Percentiles rank a stretch among this genome's conserved stretches.
Evolutionary conservation across 2,329 filamentous ascomycete genomes (phyloP).

Genomic region (Diaporthe australafricana): DNA sequence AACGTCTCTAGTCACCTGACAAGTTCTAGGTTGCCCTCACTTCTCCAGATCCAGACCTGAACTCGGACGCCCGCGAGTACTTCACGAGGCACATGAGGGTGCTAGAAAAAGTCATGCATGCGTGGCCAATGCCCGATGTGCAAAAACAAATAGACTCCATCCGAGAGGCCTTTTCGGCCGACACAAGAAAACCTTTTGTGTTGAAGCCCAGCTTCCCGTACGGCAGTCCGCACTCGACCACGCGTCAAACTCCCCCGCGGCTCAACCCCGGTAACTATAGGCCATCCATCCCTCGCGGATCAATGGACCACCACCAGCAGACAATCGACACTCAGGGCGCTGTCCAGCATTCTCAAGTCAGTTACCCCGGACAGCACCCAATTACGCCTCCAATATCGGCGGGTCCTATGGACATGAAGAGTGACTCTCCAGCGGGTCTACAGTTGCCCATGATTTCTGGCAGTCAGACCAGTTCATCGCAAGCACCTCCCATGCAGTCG

Average conservation of each 20-base stretch:
- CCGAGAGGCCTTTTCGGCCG: conserved; percentile 90
- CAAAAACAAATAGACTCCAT: conserved; percentile 90
- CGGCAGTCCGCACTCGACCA: conserved; percentile 78
- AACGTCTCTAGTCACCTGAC: conserved; percentile 32
- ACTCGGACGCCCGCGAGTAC: conserved; percentile 85
- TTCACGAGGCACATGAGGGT: conserved; percentile 96
- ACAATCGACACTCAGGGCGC: conserved; percentile 64
- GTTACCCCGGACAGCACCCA: conserved; percentile 73
- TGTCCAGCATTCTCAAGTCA: conserved; percentile 69
- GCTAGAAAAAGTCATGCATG: conserved; percentile 83
- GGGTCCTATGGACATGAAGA: conserved; percentile 78
- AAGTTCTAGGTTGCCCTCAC: conserved; percentile 82
- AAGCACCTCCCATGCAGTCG: conserved; percentile 62
- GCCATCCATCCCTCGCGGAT: conserved; percentile 56
- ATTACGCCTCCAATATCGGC: conserved; percentile 85
- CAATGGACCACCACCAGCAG: conserved; percentile 64
- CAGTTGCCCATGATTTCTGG: conserved; percentile 74
- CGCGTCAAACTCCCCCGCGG: conserved; percentile 72
- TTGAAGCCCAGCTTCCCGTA: conserved; percentile 90
- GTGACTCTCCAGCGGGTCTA: conserved; percentile 76
- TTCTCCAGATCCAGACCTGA: conserved; percentile 90
- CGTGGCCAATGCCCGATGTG: conserved; percentile 91
- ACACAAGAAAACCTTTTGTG: conserved; percentile 86
- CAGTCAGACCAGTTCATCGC: conserved; percentile 60
- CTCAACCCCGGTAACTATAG: conserved; percentile 57